phyloP scores from a whole-genome alignment of 2,329 filamentous ascomycete genomes.

The Aspergillus ochraceoroseus region DNA sequence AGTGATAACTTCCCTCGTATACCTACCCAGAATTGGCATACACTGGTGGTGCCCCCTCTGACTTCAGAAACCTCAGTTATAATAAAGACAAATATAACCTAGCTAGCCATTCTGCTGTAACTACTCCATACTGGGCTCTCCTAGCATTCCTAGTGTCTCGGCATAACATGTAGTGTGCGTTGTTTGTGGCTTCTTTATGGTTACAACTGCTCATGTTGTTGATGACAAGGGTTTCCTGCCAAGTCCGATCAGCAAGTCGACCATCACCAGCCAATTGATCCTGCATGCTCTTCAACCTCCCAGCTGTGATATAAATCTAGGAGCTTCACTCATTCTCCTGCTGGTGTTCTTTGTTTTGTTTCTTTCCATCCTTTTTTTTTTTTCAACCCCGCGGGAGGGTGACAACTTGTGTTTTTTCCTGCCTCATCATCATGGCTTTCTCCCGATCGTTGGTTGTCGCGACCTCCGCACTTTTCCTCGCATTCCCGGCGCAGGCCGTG shows the following conservation, averaged over 20 bases:
- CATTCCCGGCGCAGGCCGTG: constrained; percentile 22
- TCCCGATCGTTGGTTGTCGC: constrained; percentile 18
- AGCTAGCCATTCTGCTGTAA: too few species aligned
- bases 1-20: too few species aligned
- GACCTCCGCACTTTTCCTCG: constrained; percentile 23
- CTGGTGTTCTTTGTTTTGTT: not conserved
- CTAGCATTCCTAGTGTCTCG: too few species aligned
- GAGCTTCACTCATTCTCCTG: not conserved
- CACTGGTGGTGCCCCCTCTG: too few species aligned
- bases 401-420: not conserved
- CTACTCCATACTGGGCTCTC: too few species aligned
- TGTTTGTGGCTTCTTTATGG: too few species aligned
- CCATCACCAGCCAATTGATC: constrained; percentile 13
- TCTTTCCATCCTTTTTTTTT: not conserved
- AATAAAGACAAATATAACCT: too few species aligned
- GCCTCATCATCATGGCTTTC: constrained; percentile 13
- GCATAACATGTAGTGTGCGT: too few species aligned
- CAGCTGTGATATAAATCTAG: constrained; percentile 2
- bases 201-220: too few species aligned
- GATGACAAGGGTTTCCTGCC: constrained; percentile 2
- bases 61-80: too few species aligned
- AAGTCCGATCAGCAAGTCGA: constrained; percentile 6
- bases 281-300: constrained; percentile 9
- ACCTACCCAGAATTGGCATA: too few species aligned
- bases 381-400: not conserved